phyloP scores from a whole-genome alignment of 2,329 filamentous ascomycete species.

The Tolypocladium paradoxum region DNA sequence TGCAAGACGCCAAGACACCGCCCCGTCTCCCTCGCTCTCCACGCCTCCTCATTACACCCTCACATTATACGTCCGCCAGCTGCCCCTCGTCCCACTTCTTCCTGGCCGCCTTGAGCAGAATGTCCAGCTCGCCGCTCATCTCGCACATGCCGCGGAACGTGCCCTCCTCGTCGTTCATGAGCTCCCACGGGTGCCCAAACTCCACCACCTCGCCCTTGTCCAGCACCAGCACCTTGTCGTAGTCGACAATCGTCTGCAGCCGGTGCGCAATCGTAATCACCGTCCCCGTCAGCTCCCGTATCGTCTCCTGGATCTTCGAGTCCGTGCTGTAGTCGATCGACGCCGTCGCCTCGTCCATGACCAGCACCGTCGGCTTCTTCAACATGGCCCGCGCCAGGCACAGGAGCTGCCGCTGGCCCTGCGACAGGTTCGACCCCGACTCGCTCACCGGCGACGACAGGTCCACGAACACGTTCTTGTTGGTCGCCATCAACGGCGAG shows the following conservation, averaged over 20 bases:
- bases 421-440: slow-evolving; percentile 87
- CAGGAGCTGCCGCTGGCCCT: slow-evolving; percentile 89
- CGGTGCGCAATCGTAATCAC: slow-evolving; percentile 96
- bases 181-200: slow-evolving; percentile 78
- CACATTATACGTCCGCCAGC: slow-evolving; percentile 21
- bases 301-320: slow-evolving; percentile 89
- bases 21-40: slow-evolving; percentile 4
- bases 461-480: slow-evolving; percentile 92
- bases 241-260: slow-evolving; percentile 93
- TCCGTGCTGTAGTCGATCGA: slow-evolving; percentile 97
- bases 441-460: slow-evolving; percentile 75
- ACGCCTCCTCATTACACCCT: background rate
- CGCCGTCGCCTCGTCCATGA: slow-evolving; percentile 98
- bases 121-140: slow-evolving; percentile 47
- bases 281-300: slow-evolving; percentile 84
- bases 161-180: slow-evolving; percentile 62
- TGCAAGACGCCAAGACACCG: no score
- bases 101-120: slow-evolving; percentile 41
- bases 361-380: slow-evolving; percentile 82
- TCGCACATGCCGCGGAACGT: slow-evolving; percentile 55
- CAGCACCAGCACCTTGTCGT: slow-evolving; percentile 91
- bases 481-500: slow-evolving; percentile 42
- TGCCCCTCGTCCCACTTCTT: slow-evolving; percentile 35
- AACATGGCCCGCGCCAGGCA: slow-evolving; percentile 89
- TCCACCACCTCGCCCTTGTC: slow-evolving; percentile 83